Percentiles rank a stretch among this genome's conserved stretches.
Evolutionary conservation across 2,329 filamentous ascomycete genomes (phyloP).

Genomic region (Pseudodiploospora longispora): DNA sequence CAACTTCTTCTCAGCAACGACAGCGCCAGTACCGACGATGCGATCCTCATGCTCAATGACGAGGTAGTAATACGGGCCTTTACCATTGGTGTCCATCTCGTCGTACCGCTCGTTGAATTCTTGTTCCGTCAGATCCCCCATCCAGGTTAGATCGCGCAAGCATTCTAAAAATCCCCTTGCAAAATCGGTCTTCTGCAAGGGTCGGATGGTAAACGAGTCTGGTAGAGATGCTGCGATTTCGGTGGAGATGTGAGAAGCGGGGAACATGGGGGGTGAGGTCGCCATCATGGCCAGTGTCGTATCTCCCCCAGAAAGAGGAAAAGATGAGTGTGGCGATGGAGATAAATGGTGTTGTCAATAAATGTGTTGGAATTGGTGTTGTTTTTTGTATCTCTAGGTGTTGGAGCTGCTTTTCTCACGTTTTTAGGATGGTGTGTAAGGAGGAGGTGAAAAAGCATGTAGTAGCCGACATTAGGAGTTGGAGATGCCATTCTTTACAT

Average conservation of each 20-base stretch:
- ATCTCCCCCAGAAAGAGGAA: too few relatives aligned
- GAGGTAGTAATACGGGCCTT: conserved; percentile 58
- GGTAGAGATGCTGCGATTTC: conserved; percentile 54
- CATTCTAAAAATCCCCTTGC: conserved; percentile 65
- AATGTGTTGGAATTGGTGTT: neutral
- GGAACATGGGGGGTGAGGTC: conserved; percentile 45
- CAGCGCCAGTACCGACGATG: conserved; percentile 66
- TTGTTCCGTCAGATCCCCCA: conserved; percentile 60
- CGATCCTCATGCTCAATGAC: conserved; percentile 56
- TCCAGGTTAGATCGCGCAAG: conserved; percentile 66
- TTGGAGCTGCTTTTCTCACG: too few relatives aligned
- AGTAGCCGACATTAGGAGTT: too few relatives aligned
- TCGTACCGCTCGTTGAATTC: conserved; percentile 63
- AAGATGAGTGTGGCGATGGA: neutral
- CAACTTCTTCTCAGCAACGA: conserved; percentile 77
- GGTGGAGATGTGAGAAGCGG: conserved; percentile 55
- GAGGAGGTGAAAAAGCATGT: too few relatives aligned
- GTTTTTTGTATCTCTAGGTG: too few relatives aligned
- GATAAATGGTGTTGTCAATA: neutral
- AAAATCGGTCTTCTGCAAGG: conserved; percentile 61
- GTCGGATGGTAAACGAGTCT: conserved; percentile 61
- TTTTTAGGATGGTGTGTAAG: too few relatives aligned
- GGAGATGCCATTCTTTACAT: too few relatives aligned
- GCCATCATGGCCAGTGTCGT: conserved; percentile 7
- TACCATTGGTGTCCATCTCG: conserved; percentile 34